These are phyloP conservation scores for Vitis hybrid DNA, from an alignment of 177 flowering plant species.

Conservation along the genomic window DNA sequence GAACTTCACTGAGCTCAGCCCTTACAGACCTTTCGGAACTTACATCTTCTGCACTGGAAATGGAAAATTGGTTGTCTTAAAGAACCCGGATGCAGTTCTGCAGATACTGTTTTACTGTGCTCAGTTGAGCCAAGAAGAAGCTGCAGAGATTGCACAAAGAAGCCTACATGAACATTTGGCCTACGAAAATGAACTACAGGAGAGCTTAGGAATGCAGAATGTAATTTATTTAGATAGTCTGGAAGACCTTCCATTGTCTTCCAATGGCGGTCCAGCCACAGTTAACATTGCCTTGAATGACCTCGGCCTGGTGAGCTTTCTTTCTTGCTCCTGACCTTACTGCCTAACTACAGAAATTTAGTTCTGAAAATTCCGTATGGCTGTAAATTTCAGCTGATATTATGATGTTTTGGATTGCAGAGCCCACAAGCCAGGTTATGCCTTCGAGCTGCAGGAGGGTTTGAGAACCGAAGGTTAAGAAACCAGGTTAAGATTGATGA, in stretches of 20 bases:
- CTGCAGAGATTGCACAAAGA: constrained; percentile 21
- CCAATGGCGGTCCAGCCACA: constrained; percentile 14
- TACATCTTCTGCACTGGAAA: constrained; percentile 57
- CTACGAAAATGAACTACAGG: constrained; percentile 40
- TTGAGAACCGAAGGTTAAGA: constrained; percentile 43
- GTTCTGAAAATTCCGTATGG: background rate
- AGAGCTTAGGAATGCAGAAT: constrained; percentile 36
- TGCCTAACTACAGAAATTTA: no score
- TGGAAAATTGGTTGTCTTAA: constrained; percentile 37
- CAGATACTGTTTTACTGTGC: constrained; percentile 60
- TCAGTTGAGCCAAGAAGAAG: constrained; percentile 42
- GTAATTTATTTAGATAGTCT: constrained; percentile 32
- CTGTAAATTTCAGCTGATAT: background rate
- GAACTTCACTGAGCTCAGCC: constrained; percentile 58
- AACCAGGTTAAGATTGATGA: constrained; percentile 40
- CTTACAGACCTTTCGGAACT: constrained; percentile 75
- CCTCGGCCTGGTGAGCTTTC: constrained; percentile 60
- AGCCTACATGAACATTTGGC: constrained; percentile 54
- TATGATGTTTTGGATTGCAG: constrained; percentile 31
- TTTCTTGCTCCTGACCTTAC: background rate
- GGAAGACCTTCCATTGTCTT: constrained; percentile 40
- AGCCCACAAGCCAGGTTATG: constrained; percentile 65
- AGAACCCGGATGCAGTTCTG: constrained; percentile 72
- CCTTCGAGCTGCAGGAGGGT: constrained; percentile 65
- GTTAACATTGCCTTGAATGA: constrained; percentile 35